A percentile compares a stretch with the other conserved stretches of the same genome.
Evolutionary conservation across 2,329 filamentous ascomycete genomes (phyloP).

Genomic region (Sclerotiophoma versabilis): DNA sequence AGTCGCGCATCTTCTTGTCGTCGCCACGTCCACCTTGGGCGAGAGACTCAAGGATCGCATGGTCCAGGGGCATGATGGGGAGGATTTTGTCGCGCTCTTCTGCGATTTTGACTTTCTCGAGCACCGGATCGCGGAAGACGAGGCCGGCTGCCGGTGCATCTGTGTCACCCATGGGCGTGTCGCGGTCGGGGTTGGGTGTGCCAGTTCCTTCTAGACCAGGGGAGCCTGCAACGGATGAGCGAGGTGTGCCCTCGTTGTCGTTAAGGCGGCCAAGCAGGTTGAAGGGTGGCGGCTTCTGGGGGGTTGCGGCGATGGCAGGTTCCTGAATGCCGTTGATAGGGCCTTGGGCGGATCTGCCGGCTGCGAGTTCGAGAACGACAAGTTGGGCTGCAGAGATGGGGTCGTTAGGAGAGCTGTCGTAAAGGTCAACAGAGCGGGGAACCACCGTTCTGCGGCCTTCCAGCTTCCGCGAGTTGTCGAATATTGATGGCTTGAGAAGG

Average conservation of each 20-base stretch:
- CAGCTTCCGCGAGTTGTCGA: conserved; percentile 83
- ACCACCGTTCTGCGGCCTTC: conserved; percentile 80
- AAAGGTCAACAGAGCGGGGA: conserved; percentile 88
- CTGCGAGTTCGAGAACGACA: conserved; percentile 64
- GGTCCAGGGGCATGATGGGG: conserved; percentile 82
- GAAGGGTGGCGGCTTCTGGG: conserved; percentile 65
- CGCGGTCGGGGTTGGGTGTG: conserved; percentile 66
- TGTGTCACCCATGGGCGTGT: conserved; percentile 53
- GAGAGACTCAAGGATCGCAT: conserved; percentile 88
- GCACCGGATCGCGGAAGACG: conserved; percentile 54
- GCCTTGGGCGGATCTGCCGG: conserved; percentile 42
- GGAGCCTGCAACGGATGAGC: conserved; percentile 85
- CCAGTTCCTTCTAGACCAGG: conserved; percentile 84
- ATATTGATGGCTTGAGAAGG: conserved; percentile 88
- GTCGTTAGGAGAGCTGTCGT: conserved; percentile 92
- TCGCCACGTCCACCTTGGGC: conserved; percentile 85
- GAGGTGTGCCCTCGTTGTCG: conserved; percentile 77
- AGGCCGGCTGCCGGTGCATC: conserved; percentile 30
- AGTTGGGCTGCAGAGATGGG: conserved; percentile 85
- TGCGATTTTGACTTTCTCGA: conserved; percentile 60
- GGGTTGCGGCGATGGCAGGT: conserved; percentile 60
- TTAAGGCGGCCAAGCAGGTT: conserved; percentile 73
- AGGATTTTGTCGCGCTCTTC: conserved; percentile 80
- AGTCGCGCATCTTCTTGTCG: conserved; percentile 90
- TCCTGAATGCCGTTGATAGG: conserved; percentile 45